These are phyloP conservation scores for Musa troglodytarum DNA, from an alignment of 176 grass and related monocot genomes.

Conservation along the genomic window DNA sequence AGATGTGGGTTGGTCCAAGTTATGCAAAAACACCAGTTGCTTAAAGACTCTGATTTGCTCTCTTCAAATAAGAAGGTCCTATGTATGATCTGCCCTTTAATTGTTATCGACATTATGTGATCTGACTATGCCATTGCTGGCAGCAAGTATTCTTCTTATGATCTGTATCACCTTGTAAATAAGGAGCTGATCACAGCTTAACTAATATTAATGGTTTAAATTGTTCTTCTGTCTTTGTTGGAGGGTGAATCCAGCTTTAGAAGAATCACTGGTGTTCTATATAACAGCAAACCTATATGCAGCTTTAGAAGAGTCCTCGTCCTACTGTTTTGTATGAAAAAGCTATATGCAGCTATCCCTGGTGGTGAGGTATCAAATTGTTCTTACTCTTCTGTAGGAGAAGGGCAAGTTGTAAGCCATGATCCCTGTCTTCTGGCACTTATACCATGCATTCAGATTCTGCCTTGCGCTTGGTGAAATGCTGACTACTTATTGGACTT, in stretches of 20 bases:
- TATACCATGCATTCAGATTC: background rate
- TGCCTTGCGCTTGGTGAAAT: background rate
- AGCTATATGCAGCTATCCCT: background rate
- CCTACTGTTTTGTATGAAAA: background rate
- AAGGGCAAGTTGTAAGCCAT: background rate
- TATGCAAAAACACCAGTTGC: too few species aligned
- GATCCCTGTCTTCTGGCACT: too few species aligned
- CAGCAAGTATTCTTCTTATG: too few species aligned
- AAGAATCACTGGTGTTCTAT: background rate
- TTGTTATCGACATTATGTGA: too few species aligned
- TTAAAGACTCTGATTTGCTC: too few species aligned
- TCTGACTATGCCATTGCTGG: too few species aligned
- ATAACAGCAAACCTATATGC: background rate
- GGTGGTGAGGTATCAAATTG: background rate
- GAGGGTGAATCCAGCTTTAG: too few species aligned
- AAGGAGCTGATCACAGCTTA: background rate
- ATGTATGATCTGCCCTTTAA: too few species aligned
- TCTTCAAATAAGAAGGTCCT: too few species aligned
- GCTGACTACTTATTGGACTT: too few species aligned
- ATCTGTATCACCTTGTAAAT: too few species aligned
- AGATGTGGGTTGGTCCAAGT: too few species aligned
- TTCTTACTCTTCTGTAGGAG: background rate
- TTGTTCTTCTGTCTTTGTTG: background rate
- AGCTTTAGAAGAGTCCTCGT: background rate
- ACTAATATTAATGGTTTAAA: background rate